Percentiles rank a stretch among this genome's conserved stretches.
These are phyloP conservation scores for Talaromyces sp. DNA, from an alignment of 2,329 filamentous ascomycete species.

Conservation along the genomic window DNA sequence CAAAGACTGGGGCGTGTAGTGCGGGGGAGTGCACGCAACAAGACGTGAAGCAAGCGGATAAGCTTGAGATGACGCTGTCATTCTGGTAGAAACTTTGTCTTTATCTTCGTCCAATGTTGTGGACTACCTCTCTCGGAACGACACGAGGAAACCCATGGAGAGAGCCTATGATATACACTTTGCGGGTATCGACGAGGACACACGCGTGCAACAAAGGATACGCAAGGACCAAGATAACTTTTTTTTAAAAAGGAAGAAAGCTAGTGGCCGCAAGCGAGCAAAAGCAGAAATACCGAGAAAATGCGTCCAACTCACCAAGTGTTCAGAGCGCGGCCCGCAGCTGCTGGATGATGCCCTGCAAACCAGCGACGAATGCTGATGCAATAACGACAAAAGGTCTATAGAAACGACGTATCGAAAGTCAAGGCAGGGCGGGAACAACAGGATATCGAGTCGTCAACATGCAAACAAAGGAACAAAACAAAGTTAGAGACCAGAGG, in stretches of 20 bases:
- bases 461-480: background rate
- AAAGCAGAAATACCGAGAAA: background rate
- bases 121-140: background rate
- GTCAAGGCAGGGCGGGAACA: background rate
- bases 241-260: background rate
- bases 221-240: background rate
- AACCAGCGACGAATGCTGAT: constrained; percentile 10
- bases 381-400: constrained; percentile 8
- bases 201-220: constrained; percentile 3
- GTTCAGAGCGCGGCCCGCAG: constrained; percentile 2
- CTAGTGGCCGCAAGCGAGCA: background rate
- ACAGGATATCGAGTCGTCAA: background rate
- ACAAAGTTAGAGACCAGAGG: background rate
- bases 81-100: constrained; percentile 1
- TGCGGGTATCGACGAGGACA: background rate
- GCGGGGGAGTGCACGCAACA: constrained; percentile 6
- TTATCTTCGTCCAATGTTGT: background rate
- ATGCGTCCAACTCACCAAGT: background rate
- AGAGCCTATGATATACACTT: constrained; percentile 3
- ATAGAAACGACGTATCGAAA: background rate
- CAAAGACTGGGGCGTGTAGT: background rate
- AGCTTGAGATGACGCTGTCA: constrained; percentile 10
- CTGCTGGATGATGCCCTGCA: constrained; percentile 3
- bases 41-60: constrained; percentile 1
- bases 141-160: constrained; percentile 3